Conservation (phyloP, 768 basidiomycete genomes). For the Cystobasidium onofrii region DNA sequence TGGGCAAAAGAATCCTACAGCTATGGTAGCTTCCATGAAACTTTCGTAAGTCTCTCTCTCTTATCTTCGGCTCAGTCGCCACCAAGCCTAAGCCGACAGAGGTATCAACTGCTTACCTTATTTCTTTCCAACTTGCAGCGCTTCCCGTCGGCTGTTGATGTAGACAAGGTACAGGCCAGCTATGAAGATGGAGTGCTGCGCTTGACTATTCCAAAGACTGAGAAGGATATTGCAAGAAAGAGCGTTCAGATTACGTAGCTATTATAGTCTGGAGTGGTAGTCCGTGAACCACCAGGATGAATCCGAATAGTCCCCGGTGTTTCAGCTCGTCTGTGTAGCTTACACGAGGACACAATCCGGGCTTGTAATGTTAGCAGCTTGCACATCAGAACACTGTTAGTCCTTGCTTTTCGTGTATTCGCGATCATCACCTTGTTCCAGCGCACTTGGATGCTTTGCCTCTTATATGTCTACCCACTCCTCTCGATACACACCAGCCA, state of each 20-base stretch:
- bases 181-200: slow-evolving; percentile 24
- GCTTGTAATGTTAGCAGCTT: no score
- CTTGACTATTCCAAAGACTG: slow-evolving; percentile 10
- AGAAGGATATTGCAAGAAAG: background rate
- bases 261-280: background rate
- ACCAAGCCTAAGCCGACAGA: background rate
- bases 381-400: no score
- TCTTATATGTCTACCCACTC: background rate
- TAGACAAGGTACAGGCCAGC: slow-evolving; percentile 12
- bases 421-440: no score
- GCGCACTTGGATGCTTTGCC: no score
- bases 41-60: slow-evolving; percentile 25
- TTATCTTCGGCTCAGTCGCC: background rate
- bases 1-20: slow-evolving; percentile 5
- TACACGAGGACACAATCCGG: no score
- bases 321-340: no score
- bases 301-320: background rate
- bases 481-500: background rate
- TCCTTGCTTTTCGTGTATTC: no score
- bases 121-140: background rate
- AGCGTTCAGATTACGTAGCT: background rate
- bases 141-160: slow-evolving; percentile 12
- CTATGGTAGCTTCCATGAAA: slow-evolving; percentile 3
- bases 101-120: background rate
- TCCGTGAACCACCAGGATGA: background rate